Base-by-base conservation (phyloP, 495 filamentous ascomycete genomes). In the Niebla homalea region DNA sequence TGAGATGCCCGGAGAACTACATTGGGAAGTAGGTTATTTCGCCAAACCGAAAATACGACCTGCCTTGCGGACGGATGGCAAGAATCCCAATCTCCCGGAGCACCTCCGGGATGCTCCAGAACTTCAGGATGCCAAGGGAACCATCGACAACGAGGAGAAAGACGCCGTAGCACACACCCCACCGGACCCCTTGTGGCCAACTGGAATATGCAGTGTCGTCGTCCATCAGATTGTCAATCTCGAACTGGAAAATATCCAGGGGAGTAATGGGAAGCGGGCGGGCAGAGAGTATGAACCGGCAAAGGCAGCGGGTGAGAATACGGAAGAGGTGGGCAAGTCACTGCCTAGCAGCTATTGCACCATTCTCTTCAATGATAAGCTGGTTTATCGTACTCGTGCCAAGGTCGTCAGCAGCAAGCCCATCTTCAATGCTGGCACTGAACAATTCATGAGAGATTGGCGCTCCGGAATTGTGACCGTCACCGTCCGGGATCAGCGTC, bases 21-120 rank as follows among this genome's bases (percentile, higher is more conserved):
- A 90, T 62, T 96, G 90, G 90, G 90, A 95, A 62, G 88, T 96
- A 39, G 89, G 89, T 6, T 96, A 82, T 66, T 97, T 95, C 49
- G 79, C 79, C 48, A 95, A 94, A 69, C 85, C 90, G 4, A 76
- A 87, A 51, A 83, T 95, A 65, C 72, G 90, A 25, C 73, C 79
- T 29, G 89, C 87, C 22, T 70, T 97, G 36, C 71, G 85, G 7
- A 94, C 87, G 4, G 84, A 93, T 63, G 90, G 90, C 36, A 85
- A 87, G 67, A 80, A 94, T 61, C 71, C 74, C 48, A 80, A 75
- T 50, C 72, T 97, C 2, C 88, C 87, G 2, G 67, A 78, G 19
- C 73, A 73, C 47, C 70, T 95, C 12, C 77, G 80, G 46, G 80
- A 88, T 53, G 73, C 84, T 44, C 76, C 81, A 2, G 78, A 84